Evolutionary conservation across 2,329 filamentous ascomycete species (phyloP), one percentile per base, ranked within the genome.

Genomic region (Teratosphaeria zuluensis): DNA sequence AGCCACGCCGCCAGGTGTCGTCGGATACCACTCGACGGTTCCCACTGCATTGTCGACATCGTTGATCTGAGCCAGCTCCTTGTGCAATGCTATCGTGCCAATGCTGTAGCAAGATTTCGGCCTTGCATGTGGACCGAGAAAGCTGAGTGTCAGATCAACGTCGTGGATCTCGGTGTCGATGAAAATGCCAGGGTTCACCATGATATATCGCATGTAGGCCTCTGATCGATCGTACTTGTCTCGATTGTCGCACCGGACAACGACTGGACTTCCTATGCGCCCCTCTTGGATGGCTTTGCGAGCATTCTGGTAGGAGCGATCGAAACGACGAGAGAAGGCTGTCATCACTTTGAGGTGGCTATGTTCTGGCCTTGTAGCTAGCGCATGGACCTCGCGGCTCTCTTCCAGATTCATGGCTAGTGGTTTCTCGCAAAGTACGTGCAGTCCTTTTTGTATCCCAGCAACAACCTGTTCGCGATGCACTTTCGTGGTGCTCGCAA

Each of bases 381-480:
- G 73, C 31, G 64, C 69, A 8, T 73, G 68, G 12, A 76, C 68
- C 64, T 30, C 53, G 35, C 64, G 61, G 19, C 54, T 58, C 53
- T 63, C 61, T n/a, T 56, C 58, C 2, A 68, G 57, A 32, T 65
- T 59, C 24, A 60, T 74, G 30, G 66, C 70, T 12, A 77, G 62
- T 3, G 75, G 75, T 64, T 77, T 84, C 73, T 84, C 82, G 61
- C 81, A 84, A 8, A 84, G 69, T 0, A 84, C 80, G 62, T 84
- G 81, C 60, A 80, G 74, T 35, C 78, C 76, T 11, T 74, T 74
- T 53, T 81, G 68, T 53, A 84, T 82, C 8, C 80, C 81, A 61
- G 79, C 77, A 64, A 83, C 78, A 3, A 81, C 77, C 64, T 84
- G 79, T 61, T 81, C 76, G 0, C 80, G 80, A 62, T 85, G 82